Evolutionary conservation across 768 basidiomycete species (phyloP).

Genomic region (Pulveroboletus ravenelii): DNA sequence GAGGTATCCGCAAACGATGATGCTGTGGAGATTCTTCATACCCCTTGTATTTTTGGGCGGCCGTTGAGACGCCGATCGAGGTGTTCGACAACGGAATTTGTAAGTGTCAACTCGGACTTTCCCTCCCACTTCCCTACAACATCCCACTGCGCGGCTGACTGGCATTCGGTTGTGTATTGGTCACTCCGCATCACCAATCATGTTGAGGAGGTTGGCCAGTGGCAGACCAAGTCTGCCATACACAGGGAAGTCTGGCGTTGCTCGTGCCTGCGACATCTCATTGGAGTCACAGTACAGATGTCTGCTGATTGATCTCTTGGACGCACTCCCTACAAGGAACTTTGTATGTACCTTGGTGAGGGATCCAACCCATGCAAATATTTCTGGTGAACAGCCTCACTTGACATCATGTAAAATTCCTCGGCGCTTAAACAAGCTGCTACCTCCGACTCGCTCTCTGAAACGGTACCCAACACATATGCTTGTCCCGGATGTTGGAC

Average conservation of each 20-base stretch:
- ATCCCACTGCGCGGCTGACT: neutral
- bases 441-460: constrained; percentile 31
- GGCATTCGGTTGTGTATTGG: constrained; percentile 5
- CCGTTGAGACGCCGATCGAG: constrained; percentile 5
- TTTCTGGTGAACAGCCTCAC: constrained; percentile 16
- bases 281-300: constrained; percentile 29
- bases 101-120: constrained; percentile 1
- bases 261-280: constrained; percentile 26
- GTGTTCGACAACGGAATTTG: constrained; percentile 15
- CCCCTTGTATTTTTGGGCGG: constrained; percentile 25
- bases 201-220: constrained; percentile 20
- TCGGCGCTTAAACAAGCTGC: constrained; percentile 14
- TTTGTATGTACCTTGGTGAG: constrained; percentile 29
- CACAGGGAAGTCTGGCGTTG: constrained; percentile 17
- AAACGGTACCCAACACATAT: constrained; percentile 32
- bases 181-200: constrained; percentile 21
- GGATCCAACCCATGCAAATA: constrained; percentile 4
- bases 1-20: constrained; percentile 23
- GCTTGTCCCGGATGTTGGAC: constrained; percentile 24
- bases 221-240: neutral
- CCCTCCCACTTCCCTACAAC: neutral
- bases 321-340: constrained; percentile 35
- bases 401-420: constrained; percentile 20
- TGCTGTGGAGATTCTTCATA: constrained; percentile 29
- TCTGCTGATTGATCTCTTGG: constrained; percentile 11